These are phyloP conservation scores for Teunomyces gatunensis DNA, from an alignment of 805 yeast genomes.

Conservation along the genomic window DNA sequence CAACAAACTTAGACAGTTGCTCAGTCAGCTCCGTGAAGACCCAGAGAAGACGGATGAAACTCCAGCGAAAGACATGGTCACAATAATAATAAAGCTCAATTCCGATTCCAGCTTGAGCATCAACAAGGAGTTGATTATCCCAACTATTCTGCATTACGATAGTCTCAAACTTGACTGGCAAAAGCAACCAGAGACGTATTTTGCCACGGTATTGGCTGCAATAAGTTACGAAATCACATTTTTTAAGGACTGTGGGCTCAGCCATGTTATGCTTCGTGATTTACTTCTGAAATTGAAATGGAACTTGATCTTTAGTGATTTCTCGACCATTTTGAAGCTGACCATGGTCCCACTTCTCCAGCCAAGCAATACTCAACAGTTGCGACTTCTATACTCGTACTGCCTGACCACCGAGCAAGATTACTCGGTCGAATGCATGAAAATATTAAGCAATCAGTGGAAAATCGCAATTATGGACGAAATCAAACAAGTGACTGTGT, in stretches of 20 bases:
- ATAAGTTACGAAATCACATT: constrained; percentile 11
- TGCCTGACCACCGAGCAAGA: constrained; percentile 1
- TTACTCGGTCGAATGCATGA: background rate
- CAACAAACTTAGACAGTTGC: constrained; percentile 10
- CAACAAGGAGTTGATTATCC: constrained; percentile 9
- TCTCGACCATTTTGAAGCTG: constrained; percentile 16
- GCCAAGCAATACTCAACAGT: background rate
- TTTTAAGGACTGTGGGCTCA: constrained; percentile 10
- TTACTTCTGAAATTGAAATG: constrained; percentile 25
- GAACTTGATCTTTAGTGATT: constrained; percentile 28
- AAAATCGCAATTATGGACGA: background rate
- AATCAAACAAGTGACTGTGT: background rate
- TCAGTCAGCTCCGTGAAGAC: constrained; percentile 8
- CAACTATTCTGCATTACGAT: constrained; percentile 15
- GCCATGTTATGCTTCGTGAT: constrained; percentile 14
- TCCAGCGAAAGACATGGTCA: constrained; percentile 13
- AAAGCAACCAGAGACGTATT: constrained; percentile 9
- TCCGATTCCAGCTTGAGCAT: constrained; percentile 12
- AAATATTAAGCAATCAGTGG: constrained; percentile 1
- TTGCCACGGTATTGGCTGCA: constrained; percentile 7
- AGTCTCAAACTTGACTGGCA: constrained; percentile 16
- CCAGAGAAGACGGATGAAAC: constrained; percentile 2
- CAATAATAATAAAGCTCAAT: constrained; percentile 20
- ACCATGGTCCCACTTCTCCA: constrained; percentile 20
- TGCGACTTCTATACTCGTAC: constrained; percentile 2